Conservation (phyloP, 176 grass and related monocot species). For the Carex littledalei region DNA sequence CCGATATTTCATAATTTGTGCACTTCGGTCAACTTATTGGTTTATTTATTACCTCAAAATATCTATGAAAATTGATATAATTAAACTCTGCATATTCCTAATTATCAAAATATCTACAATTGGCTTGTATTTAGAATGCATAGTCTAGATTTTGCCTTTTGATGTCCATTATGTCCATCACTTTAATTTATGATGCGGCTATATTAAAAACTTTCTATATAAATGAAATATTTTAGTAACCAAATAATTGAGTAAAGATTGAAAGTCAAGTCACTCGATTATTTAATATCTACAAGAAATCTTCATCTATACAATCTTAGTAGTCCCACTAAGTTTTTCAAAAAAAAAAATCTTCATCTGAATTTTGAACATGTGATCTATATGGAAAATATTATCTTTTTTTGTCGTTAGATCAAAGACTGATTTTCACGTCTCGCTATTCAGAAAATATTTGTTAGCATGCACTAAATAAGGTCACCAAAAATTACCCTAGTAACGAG, state of each 20-base stretch:
- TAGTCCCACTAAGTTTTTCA: too few relatives aligned
- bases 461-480: neutral
- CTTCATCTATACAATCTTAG: too few relatives aligned
- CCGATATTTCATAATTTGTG: too few relatives aligned
- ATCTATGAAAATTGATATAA: neutral
- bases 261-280: too few relatives aligned
- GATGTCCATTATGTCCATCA: neutral
- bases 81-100: neutral
- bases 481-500: neutral
- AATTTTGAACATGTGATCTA: too few relatives aligned
- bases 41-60: too few relatives aligned
- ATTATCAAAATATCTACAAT: neutral
- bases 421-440: neutral
- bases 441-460: neutral
- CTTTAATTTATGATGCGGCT: neutral
- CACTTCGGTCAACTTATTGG: too few relatives aligned
- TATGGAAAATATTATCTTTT: too few relatives aligned
- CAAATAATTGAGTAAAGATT: neutral
- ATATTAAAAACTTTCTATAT: neutral
- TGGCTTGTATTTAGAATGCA: too few relatives aligned
- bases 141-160: neutral
- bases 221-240: neutral
- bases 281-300: too few relatives aligned
- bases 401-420: too few relatives aligned
- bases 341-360: too few relatives aligned